Base-by-base conservation (phyloP, 1,139 yeast species). In the Taiozyma sp. region DNA sequence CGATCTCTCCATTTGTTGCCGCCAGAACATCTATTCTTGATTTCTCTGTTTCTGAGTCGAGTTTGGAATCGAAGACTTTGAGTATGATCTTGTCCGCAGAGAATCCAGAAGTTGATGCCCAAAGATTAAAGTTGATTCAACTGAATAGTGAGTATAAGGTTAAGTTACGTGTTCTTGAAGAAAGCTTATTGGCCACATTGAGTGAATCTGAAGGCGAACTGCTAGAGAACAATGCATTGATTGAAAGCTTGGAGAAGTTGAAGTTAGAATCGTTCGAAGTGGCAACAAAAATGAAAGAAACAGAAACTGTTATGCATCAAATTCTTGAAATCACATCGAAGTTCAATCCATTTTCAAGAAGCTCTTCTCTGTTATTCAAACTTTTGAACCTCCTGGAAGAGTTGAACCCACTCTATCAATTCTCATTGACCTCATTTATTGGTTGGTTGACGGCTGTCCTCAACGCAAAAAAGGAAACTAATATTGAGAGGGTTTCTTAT, bases 11-110 rank as follows among this genome's bases (percentile, higher is more conserved):
- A 4, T 85, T 79, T 62, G 74, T 90, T 14, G 64, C 76, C 9
- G 75, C 92, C 22, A 72, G 96, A 55, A 79, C 87, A 8, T 71
- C 83, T 1, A 60, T 83, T 8, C 74, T 89, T 28, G 90, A 89
- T 65, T 92, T 86, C 66, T 77, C 93, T 0, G 71, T 87, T 24
- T 87, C 96, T 0, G 72, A 78, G 46, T 79, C 82, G 46, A 83
- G 86, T 49, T 71, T 92, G 51, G 84, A 85, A 53, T 75, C 77
- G 40, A 85, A 84, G 57, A 74, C 88, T 0, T 70, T 89, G 49
- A 81, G 85, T 57, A 69, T 78, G 50, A 74, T 89, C 0, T 69
- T 92, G 45, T 68, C 71, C 44, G 68, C 71, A 8, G 79, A 81
- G 53, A 72, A 79, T 30, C 96, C 97, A 0, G 93, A 84, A 13